phyloP scores from a whole-genome alignment of 2,329 filamentous ascomycete genomes.

The Peltaster fructicola region DNA sequence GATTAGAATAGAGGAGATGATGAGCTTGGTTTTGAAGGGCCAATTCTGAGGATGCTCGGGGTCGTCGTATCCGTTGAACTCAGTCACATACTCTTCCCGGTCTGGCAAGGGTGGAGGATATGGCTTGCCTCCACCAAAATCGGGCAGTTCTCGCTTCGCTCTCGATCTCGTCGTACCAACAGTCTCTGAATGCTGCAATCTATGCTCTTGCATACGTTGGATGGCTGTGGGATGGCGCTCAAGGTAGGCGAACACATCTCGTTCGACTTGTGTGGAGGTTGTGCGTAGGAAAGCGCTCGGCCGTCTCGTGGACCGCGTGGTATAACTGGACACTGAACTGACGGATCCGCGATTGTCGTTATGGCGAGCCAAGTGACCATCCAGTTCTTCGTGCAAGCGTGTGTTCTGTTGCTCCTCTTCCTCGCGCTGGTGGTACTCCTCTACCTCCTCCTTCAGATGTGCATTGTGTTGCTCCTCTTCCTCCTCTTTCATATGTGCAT shows the following conservation, averaged over 20 bases:
- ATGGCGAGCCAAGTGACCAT: background rate
- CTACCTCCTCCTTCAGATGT: conserved; percentile 3
- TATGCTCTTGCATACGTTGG: conserved; percentile 51
- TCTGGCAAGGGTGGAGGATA: conserved; percentile 54
- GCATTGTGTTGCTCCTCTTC: too few species aligned
- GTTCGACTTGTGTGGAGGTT: conserved; percentile 25
- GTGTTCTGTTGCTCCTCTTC: conserved; percentile 41
- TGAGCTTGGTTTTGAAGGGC: conserved; percentile 55
- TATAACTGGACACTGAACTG: background rate
- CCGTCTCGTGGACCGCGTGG: conserved; percentile 1
- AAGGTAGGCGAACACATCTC: conserved; percentile 25
- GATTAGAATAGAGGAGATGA: conserved; percentile 49
- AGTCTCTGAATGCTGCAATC: conserved; percentile 53
- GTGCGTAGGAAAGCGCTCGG: conserved; percentile 4
- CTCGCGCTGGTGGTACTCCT: conserved; percentile 37
- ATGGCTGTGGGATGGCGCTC: conserved; percentile 53
- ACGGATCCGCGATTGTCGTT: background rate
- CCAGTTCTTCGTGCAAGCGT: conserved; percentile 25
- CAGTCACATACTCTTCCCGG: conserved; percentile 62
- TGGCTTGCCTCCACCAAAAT: conserved; percentile 56
- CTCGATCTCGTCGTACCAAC: conserved; percentile 35
- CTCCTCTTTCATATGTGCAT: too few species aligned
- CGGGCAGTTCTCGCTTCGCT: conserved; percentile 40
- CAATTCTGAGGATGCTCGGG: conserved; percentile 72
- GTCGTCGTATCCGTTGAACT: conserved; percentile 67